Base-by-base conservation (phyloP, 495 filamentous ascomycete genomes). In the Apiosordaria backusii region DNA sequence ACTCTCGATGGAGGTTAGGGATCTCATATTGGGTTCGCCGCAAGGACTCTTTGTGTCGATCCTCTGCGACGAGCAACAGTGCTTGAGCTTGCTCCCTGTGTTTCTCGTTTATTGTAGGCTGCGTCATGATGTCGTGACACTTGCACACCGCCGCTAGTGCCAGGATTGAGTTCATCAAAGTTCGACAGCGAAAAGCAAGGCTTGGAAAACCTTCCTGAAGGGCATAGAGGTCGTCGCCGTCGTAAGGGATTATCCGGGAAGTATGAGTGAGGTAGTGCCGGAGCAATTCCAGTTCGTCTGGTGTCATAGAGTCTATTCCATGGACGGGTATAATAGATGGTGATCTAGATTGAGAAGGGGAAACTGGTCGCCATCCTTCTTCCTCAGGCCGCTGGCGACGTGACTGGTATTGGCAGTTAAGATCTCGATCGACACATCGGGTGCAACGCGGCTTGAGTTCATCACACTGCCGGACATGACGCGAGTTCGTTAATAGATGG, bases 1-100 rank as follows among this genome's bases (percentile, higher is more conserved):
- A 45, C 4, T 76, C 35, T 45, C 35, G 35, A 45, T 45, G 35
- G 9, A 45, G 35, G 9, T 45, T 45, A 45, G 35, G 16, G 35
- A 45, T 45, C 1, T 45, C 35, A 45, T 45, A 13, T 45, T 45
- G 35, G 16, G 35, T 45, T 45, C 35, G 35, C 10, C 35, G 35
- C 16, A 45, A 45, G 10, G 35, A 45, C 35, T 45, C 35, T 15
- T 15, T 45, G 16, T 45, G 35, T 15, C 35, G 35, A 45, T 45
- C 35, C 35, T 45, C 35, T 45, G 35, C 35, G 35, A 45, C 16
- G 2, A 45, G 35, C 10, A 45, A 45, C 35, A 45, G 16, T 45
- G 35, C 35, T 0, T 45, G 13, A 15, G 35, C 35, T 13, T 45
- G 6, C 10, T 45, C 35, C 16, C 13, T 45, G 35, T 45, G 35